A percentile compares a stretch with the other conserved stretches of the same genome.
Evolutionary conservation across 139 green algal species (phyloP).

Genomic region (Coelastrella sp.): DNA sequence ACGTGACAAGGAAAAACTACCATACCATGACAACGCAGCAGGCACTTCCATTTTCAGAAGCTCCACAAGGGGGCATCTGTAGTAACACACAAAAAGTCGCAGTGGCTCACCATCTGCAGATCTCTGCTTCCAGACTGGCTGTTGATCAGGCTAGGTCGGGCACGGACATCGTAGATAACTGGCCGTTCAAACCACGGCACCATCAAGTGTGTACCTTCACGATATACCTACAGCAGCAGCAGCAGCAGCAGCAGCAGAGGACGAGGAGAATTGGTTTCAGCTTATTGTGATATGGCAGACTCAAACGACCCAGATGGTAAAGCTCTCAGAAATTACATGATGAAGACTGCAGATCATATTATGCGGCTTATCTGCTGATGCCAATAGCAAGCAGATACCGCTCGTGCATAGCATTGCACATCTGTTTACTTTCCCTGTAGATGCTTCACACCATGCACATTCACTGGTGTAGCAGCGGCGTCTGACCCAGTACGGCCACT

Average conservation of each 20-base stretch:
- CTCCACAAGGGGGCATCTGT: neutral
- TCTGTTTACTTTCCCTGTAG: no score
- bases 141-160: slow-evolving; percentile 93
- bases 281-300: no score
- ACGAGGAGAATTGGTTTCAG: neutral
- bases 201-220: slow-evolving; percentile 98
- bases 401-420: no score
- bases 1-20: no score
- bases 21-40: neutral
- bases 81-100: neutral
- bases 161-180: slow-evolving; percentile 97
- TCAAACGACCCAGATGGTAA: neutral
- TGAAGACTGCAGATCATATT: neutral
- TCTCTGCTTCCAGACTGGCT: slow-evolving; percentile 94
- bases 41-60: neutral
- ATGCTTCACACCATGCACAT: no score
- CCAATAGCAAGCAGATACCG: no score
- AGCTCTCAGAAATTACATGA: no score
- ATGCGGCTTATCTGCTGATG: neutral
- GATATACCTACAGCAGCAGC: slow-evolving; percentile 84
- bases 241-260: neutral
- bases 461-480: no score
- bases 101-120: slow-evolving; percentile 93
- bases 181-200: slow-evolving; percentile 98
- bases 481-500: no score